These are phyloP conservation scores for Geotrichum histeridarum DNA, from an alignment of 1,139 yeast species.

Conservation along the genomic window DNA sequence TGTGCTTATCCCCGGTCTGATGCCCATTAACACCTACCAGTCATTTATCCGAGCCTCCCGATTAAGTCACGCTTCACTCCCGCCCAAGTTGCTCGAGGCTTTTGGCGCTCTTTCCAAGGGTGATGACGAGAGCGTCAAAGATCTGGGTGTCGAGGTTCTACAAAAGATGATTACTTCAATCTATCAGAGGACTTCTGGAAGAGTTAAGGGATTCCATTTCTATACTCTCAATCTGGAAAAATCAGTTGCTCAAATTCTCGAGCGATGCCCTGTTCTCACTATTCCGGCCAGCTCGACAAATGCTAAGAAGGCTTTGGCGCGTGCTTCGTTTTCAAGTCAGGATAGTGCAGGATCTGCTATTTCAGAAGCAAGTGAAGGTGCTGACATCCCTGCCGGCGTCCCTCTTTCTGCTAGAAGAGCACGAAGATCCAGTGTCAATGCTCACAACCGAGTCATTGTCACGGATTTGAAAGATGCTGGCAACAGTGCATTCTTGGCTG, in stretches of 20 bases:
- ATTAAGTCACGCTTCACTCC: constrained; percentile 84
- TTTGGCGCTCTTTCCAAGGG: constrained; percentile 55
- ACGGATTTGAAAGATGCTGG: constrained; percentile 24
- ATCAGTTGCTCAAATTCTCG: constrained; percentile 80
- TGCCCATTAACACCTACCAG: constrained; percentile 92
- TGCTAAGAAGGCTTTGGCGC: constrained; percentile 23
- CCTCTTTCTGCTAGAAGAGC: constrained; percentile 31
- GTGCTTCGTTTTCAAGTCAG: constrained; percentile 11
- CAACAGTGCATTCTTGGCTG: constrained; percentile 20
- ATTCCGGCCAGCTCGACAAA: constrained; percentile 16
- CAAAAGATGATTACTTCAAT: constrained; percentile 57
- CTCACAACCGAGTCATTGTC: constrained; percentile 47
- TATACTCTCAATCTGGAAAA: constrained; percentile 86
- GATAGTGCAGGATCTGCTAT: constrained; percentile 32
- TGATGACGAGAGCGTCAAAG: constrained; percentile 83
- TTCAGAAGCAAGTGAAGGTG: constrained; percentile 21
- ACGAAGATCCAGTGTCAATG: constrained; percentile 45
- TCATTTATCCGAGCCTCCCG: constrained; percentile 85
- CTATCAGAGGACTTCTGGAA: constrained; percentile 47
- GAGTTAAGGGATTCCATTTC: constrained; percentile 76
- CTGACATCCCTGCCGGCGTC: constrained; percentile 3
- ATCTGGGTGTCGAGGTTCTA: constrained; percentile 72
- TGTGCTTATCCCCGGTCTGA: constrained; percentile 80
- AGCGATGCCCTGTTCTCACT: constrained; percentile 45
- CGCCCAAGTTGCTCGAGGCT: constrained; percentile 47